Conservation (phyloP, 2,329 filamentous ascomycete genomes). For the Aspergillus caelatus region DNA sequence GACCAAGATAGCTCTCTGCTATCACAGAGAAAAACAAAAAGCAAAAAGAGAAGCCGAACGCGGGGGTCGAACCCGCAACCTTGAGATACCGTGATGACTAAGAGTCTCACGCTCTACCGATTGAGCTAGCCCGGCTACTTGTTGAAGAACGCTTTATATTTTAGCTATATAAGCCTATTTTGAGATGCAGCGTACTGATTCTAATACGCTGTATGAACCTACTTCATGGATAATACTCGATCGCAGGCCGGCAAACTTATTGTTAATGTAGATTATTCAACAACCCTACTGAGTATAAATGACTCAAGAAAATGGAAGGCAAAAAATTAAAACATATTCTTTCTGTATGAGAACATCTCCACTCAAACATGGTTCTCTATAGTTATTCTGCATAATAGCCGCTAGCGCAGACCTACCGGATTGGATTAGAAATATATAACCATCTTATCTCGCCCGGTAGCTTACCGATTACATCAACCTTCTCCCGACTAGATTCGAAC, state of each 20-base stretch:
- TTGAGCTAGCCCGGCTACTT: slow-evolving; percentile 52
- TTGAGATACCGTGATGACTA: slow-evolving; percentile 37
- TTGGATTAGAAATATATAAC: neutral
- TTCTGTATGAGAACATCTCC: neutral
- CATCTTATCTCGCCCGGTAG: too few relatives aligned
- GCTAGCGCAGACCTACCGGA: neutral
- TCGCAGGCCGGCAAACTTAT: neutral
- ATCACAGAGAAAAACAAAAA: neutral
- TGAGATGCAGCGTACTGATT: neutral
- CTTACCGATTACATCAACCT: neutral
- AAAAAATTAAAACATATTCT: neutral
- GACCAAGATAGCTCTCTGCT: too few relatives aligned
- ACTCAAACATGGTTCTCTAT: neutral
- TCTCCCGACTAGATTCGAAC: neutral
- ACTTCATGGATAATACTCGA: neutral
- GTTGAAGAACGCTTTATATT: neutral
- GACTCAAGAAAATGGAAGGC: neutral
- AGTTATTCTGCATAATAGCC: neutral
- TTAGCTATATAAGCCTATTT: neutral
- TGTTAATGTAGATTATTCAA: neutral
- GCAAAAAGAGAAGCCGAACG: slow-evolving; percentile 35
- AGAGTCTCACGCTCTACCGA: slow-evolving; percentile 56
- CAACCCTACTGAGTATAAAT: neutral
- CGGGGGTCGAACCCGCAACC: slow-evolving; percentile 47
- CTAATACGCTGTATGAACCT: fast-evolving